Evolutionary conservation across 2,329 filamentous ascomycete genomes (phyloP).

Genomic region (Atkinsonella hypoxylon): DNA sequence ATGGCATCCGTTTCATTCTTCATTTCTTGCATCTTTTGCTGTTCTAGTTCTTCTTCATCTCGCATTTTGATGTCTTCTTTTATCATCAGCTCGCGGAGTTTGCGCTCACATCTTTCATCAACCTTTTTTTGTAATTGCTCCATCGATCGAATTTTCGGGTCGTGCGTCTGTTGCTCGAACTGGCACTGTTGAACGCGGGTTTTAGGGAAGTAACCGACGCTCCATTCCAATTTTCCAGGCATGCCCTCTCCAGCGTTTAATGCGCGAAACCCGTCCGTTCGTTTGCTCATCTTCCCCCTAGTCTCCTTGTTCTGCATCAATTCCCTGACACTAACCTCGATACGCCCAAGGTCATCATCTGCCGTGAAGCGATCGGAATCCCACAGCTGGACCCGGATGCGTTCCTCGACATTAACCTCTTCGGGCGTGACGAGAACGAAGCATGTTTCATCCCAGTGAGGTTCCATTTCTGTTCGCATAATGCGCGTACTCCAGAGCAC

Average conservation of each 20-base stretch:
- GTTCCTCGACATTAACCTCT: conserved; percentile 61
- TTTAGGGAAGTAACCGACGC: conserved; percentile 61
- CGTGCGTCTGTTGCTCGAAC: conserved; percentile 46
- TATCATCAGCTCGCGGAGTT: conserved; percentile 49
- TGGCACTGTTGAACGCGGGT: conserved; percentile 50
- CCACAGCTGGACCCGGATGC: conserved; percentile 59
- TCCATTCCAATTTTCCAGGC: conserved; percentile 59
- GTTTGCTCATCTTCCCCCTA: conserved; percentile 48
- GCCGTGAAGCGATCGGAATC: conserved; percentile 62
- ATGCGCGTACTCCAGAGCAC: conserved; percentile 50
- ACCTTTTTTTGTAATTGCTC: conserved; percentile 49
- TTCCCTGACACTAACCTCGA: conserved; percentile 55
- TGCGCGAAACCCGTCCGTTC: conserved; percentile 53
- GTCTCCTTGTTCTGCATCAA: conserved; percentile 49
- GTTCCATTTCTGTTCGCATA: conserved; percentile 52
- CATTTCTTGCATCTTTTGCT: conserved; percentile 56
- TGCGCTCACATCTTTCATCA: conserved; percentile 39
- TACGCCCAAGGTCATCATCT: conserved; percentile 63
- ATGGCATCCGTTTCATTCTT: conserved; percentile 49
- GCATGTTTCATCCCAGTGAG: conserved; percentile 58
- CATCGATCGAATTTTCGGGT: conserved; percentile 42
- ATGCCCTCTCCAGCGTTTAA: conserved; percentile 54
- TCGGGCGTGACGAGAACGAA: conserved; percentile 58
- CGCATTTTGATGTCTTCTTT: conserved; percentile 33
- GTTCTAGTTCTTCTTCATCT: conserved; percentile 49